Conservation (phyloP, 257 asterid species). For the Penstemon barbatus region DNA sequence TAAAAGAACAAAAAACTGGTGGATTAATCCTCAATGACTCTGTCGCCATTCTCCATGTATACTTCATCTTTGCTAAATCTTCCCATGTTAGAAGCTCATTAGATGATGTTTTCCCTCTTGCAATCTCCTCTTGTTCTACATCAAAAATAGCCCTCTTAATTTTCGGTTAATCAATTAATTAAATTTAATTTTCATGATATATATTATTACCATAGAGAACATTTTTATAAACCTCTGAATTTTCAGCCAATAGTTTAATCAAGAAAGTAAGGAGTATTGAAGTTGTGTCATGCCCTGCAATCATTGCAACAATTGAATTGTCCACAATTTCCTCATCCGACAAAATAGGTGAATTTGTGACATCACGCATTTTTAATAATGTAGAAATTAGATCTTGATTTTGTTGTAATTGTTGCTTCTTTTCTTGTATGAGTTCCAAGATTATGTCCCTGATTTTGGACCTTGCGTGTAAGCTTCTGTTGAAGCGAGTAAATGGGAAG, state of each 20-base stretch:
- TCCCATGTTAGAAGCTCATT: conserved; percentile 28
- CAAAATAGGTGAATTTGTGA: neutral
- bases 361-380: conserved; percentile 19
- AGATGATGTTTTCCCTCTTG: conserved; percentile 6
- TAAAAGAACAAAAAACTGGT: conserved; percentile 2
- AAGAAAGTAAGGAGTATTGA: conserved; percentile 35
- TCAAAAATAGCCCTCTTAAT: neutral
- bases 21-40: conserved; percentile 22
- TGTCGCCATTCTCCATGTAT: conserved; percentile 32
- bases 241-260: conserved; percentile 35
- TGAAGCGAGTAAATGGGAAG: conserved; percentile 26
- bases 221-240: conserved; percentile 19
- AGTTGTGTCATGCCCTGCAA: conserved; percentile 36
- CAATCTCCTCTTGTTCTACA: conserved; percentile 27
- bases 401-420: conserved; percentile 10
- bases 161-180: too few species aligned
- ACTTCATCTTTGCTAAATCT: conserved; percentile 31
- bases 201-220: conserved; percentile 15
- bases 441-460: conserved; percentile 17
- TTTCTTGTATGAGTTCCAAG: conserved; percentile 20
- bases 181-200: too few species aligned
- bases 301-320: conserved; percentile 28
- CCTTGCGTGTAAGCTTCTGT: conserved; percentile 21
- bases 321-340: conserved; percentile 31
- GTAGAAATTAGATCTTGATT: conserved; percentile 24